Evolutionary conservation across 768 basidiomycete genomes (phyloP), one percentile per base, ranked within the genome.

Genomic region (Amanita phalloides): DNA sequence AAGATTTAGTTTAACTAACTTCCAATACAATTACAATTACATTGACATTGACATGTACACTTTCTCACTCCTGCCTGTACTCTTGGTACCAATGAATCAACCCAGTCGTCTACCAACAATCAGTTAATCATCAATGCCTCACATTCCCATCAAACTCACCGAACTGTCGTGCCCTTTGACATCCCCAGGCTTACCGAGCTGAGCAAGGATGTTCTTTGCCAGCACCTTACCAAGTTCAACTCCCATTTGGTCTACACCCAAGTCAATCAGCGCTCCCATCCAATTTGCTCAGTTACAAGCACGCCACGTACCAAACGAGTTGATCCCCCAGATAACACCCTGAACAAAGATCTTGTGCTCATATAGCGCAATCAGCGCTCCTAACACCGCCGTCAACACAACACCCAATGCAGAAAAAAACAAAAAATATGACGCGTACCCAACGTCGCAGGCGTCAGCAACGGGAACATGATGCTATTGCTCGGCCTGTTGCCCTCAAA

Each of bases 301-400:
- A 32, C 30, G 28, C 39, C 6, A 42, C 78, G 32, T 49, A 90
- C 90, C 94, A 65, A 91, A 98, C 3, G 91, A 93, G 75, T 99
- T 98, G 75, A 99, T 95, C 23, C 94, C 94, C 94, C 93, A 98
- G 53, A 98, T 76, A 42, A 89, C 86, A 64, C 96, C 96, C 66
- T 98, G 96, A 0, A 89, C 87, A 68, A 97, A 97, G 64, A 99
- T 96, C 76, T 99, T 99, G 77, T 99, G 96, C 69, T 98, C 93
- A 64, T 95, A 96, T 57, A 96, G 62, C 13, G 87, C 90, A 63
- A 96, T 87, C 50, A 96, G 72, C 2, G 92, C 84, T 39, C 82
- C 76, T 76, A 56, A 17, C 25, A 45, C 11, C 3, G 20, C 25
- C 28, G 17, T 41, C 46, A 49, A 13, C 30, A 9, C 8, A 7